Base-by-base conservation (phyloP, 441 rosid genomes). In the Viola pubescens region DNA sequence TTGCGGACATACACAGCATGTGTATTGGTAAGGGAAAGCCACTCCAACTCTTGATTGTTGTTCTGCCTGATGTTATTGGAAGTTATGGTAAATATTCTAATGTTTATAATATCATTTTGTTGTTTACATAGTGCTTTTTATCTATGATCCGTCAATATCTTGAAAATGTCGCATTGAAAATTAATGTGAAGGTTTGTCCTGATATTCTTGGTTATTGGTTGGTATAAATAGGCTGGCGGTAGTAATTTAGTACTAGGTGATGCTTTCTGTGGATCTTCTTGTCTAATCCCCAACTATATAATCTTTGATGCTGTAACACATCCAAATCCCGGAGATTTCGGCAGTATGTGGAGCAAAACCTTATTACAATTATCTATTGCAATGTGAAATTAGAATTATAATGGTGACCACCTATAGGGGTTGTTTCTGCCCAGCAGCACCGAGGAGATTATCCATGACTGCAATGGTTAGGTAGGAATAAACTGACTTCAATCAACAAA, bases 281-380 rank as follows among this genome's bases (percentile, higher is more conserved):
- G n/a, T n/a, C n/a, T n/a, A n/a, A n/a, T n/a, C n/a, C 52, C 52
- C 52, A 49, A 49, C 52, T n/a, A n/a, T 49, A 49, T 49, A 12
- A 49, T 49, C 52, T 49, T 49, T 49, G 52, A 37, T n/a, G 52
- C 52, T 49, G 52, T 49, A 12, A 49, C 52, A 5, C 52, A 49
- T 14, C 52, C 52, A 49, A 16, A 49, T 7, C 52, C 52, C 12
- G 52, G 52, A 26, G 52, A 49, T 49, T 11, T 16, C 52, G 7
- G 16, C 52, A 3, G 52, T 49, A 2, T 43, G 46, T 9, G 34
- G 34, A 3, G 49, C 14, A 46, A 46, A 46, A 46, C 11, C 52
- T 11, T 7, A 3, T 49, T 49, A n/a, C 26, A n/a, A 43, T 9
- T 43, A 6, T 14, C 37, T 49, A 16, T 49, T 49, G 1, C 11